phyloP scores from a whole-genome alignment of 805 yeast species.

The Teunomyces kruisii region DNA sequence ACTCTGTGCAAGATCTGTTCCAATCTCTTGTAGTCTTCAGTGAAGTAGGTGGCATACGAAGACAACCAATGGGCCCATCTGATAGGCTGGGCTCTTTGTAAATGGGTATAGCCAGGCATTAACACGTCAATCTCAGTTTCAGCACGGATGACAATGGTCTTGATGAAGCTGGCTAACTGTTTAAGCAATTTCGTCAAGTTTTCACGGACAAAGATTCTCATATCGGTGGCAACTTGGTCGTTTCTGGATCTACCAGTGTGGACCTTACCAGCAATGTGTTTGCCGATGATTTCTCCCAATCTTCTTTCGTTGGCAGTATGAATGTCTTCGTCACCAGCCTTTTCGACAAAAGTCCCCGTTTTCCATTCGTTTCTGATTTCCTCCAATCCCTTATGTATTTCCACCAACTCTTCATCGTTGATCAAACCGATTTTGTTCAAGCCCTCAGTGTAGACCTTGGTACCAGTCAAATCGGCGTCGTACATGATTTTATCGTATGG shows the following conservation, averaged over 20 bases:
- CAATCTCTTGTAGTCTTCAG: constrained; percentile 85
- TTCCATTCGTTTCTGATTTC: constrained; percentile 81
- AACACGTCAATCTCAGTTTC: constrained; percentile 82
- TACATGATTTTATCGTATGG: constrained; percentile 97
- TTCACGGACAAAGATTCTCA: constrained; percentile 91
- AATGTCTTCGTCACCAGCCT: constrained; percentile 93
- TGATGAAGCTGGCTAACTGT: constrained; percentile 60
- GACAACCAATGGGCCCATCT: constrained; percentile 99
- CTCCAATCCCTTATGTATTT: constrained; percentile 82
- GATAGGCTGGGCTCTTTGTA: constrained; percentile 99
- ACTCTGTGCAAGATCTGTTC: constrained; percentile 77
- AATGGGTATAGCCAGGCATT: constrained; percentile 99
- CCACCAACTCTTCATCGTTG: constrained; percentile 66
- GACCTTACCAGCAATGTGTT: constrained; percentile 91
- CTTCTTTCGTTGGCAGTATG: constrained; percentile 99
- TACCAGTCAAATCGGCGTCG: constrained; percentile 90
- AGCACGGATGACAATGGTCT: constrained; percentile 71
- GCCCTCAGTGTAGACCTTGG: constrained; percentile 89
- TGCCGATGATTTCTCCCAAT: constrained; percentile 93
- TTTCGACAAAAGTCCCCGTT: constrained; percentile 62
- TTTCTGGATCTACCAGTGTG: constrained; percentile 99
- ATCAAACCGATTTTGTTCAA: constrained; percentile 75
- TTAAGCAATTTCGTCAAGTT: constrained; percentile 60
- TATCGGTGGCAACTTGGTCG: constrained; percentile 99
- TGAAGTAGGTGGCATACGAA: constrained; percentile 90